Evolutionary conservation across 371 early-diverging fungal genomes (phyloP).

Genomic region (Circinella umbellata): DNA sequence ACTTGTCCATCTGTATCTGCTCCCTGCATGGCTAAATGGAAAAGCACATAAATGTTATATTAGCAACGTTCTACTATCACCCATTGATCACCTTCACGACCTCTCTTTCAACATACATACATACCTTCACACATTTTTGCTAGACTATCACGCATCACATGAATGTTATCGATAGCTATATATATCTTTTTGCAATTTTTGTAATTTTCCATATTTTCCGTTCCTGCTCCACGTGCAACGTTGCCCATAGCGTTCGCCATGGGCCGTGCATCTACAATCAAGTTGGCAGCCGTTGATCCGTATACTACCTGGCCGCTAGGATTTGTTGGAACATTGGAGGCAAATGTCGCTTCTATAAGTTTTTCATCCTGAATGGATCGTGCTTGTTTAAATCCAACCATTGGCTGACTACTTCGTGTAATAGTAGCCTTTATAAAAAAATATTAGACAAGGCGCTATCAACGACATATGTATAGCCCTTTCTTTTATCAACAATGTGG

Average conservation of each 20-base stretch:
- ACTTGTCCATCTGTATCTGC: constrained; percentile 57
- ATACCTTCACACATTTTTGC: constrained; percentile 84
- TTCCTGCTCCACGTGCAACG: constrained; percentile 93
- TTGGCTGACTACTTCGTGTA: constrained; percentile 93
- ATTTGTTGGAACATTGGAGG: constrained; percentile 54
- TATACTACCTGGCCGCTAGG: constrained; percentile 50
- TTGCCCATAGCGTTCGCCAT: constrained; percentile 94
- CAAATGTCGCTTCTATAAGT: constrained; percentile 89
- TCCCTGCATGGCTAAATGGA: constrained; percentile 54
- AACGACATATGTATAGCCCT: too few species aligned
- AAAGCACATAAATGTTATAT: background rate
- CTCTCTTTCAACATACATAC: background rate
- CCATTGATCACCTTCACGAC: background rate
- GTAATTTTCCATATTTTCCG: constrained; percentile 94
- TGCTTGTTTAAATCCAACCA: constrained; percentile 92
- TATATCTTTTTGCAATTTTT: constrained; percentile 82
- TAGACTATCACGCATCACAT: constrained; percentile 93
- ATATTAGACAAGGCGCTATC: background rate
- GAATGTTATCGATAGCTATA: constrained; percentile 97
- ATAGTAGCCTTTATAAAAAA: constrained; percentile 72
- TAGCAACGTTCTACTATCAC: too few species aligned
- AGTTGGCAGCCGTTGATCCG: constrained; percentile 64
- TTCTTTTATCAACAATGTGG: too few species aligned
- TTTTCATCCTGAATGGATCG: constrained; percentile 97
- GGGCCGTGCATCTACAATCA: constrained; percentile 95